These are phyloP conservation scores for Macaranga tanarius DNA, from an alignment of 441 rosid genomes.

Conservation along the genomic window DNA sequence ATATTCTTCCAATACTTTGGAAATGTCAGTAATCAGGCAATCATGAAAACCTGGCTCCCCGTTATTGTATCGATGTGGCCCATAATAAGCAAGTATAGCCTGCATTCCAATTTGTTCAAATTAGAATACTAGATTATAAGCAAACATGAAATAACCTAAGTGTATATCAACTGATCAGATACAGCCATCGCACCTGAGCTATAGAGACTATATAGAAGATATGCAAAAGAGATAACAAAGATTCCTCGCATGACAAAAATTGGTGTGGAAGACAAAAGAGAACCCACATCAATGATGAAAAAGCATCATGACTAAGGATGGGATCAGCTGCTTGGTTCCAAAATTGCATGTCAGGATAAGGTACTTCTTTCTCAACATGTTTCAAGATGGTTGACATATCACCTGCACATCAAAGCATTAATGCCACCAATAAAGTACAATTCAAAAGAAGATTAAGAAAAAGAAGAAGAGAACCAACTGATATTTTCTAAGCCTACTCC, in stretches of 20 bases:
- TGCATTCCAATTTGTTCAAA: constrained; percentile 42
- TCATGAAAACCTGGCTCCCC: constrained; percentile 38
- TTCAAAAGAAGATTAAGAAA: neutral
- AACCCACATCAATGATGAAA: constrained; percentile 98
- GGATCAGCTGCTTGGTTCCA: constrained; percentile 91
- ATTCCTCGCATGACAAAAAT: constrained; percentile 75
- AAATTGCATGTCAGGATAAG: constrained; percentile 58
- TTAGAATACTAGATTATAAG: constrained; percentile 25
- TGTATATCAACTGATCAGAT: neutral
- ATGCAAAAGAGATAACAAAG: constrained; percentile 83
- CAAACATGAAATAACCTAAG: constrained; percentile 12
- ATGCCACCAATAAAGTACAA: neutral
- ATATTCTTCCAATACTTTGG: constrained; percentile 50
- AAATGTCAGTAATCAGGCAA: constrained; percentile 57
- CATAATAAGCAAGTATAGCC: constrained; percentile 62
- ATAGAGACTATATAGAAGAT: constrained; percentile 73
- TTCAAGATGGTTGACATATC: constrained; percentile 45
- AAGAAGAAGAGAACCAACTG: neutral
- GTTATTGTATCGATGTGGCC: constrained; percentile 36
- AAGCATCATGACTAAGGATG: constrained; percentile 84
- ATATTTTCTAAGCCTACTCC: neutral
- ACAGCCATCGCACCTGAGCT: constrained; percentile 65
- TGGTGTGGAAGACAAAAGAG: constrained; percentile 94
- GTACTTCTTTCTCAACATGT: constrained; percentile 42
- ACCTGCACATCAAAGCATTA: constrained; percentile 42